Conservation (phyloP, 2,329 filamentous ascomycete genomes). For the Dryadomyces sulphureus region DNA sequence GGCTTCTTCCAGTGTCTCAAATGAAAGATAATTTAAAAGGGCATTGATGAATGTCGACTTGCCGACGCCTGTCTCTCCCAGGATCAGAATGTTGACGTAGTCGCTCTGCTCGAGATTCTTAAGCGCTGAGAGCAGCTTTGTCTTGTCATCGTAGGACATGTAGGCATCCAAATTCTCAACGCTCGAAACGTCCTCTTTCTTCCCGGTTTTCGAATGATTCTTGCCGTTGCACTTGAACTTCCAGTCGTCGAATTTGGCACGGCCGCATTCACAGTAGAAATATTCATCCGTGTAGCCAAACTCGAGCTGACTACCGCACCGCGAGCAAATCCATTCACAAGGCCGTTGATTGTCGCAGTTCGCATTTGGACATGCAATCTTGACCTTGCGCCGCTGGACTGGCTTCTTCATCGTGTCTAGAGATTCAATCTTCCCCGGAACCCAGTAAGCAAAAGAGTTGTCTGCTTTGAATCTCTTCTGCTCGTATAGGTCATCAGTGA, state of each 20-base stretch:
- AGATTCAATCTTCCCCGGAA: neutral
- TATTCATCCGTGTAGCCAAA: slow-evolving; percentile 16
- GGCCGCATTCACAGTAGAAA: slow-evolving; percentile 24
- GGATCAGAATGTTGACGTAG: slow-evolving; percentile 26
- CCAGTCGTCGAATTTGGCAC: slow-evolving; percentile 13
- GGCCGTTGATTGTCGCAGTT: slow-evolving; percentile 11
- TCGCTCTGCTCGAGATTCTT: slow-evolving; percentile 13
- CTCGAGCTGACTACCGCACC: slow-evolving; percentile 14
- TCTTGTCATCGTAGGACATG: neutral
- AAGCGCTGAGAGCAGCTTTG: neutral
- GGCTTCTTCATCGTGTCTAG: slow-evolving; percentile 10
- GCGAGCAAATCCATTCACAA: slow-evolving; percentile 12
- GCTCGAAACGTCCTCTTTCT: neutral
- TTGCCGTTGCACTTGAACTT: slow-evolving; percentile 20
- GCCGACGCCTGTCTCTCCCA: slow-evolving; percentile 32
- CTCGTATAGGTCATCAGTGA: slow-evolving; percentile 1
- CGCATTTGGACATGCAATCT: slow-evolving; percentile 17
- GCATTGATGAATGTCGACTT: slow-evolving; percentile 35
- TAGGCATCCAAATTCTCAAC: neutral
- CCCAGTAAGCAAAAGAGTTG: neutral
- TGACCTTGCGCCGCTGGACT: slow-evolving; percentile 16
- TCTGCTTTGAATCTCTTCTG: slow-evolving; percentile 1
- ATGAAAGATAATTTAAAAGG: slow-evolving; percentile 28
- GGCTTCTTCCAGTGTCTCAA: slow-evolving; percentile 23
- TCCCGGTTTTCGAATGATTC: neutral